phyloP scores from a whole-genome alignment of 768 basidiomycete genomes.

The Mycena epipterygia region DNA sequence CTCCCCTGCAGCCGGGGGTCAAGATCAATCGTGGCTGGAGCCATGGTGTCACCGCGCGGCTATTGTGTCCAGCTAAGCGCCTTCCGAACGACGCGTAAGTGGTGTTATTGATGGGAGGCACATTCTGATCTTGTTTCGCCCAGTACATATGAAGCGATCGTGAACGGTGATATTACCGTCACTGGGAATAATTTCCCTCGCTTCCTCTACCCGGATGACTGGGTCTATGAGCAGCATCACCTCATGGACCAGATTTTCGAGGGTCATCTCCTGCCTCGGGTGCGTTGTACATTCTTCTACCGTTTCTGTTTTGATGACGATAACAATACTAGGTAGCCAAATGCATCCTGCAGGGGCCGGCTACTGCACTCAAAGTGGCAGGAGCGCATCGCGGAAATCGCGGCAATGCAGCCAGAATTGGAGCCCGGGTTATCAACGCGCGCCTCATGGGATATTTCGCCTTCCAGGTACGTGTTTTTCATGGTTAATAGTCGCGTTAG shows the following conservation, averaged over 20 bases:
- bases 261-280: not conserved
- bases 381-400: slow-evolving; percentile 26
- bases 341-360: slow-evolving; percentile 36
- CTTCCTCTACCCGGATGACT: slow-evolving; percentile 30
- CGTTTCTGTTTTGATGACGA: not conserved
- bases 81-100: not conserved
- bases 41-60: not conserved
- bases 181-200: slow-evolving; percentile 11
- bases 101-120: not conserved
- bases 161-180: not conserved
- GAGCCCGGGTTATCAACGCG: slow-evolving; percentile 29
- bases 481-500: not conserved
- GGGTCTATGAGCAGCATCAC: slow-evolving; percentile 8
- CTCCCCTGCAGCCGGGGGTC: not conserved
- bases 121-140: not conserved
- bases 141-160: not conserved
- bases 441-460: slow-evolving; percentile 32
- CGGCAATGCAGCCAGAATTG: slow-evolving; percentile 35
- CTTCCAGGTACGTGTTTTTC: slow-evolving; percentile 31
- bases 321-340: slow-evolving; percentile 26
- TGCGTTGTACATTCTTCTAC: not conserved
- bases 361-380: slow-evolving; percentile 29
- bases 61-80: not conserved
- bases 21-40: not conserved
- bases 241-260: not conserved